These are phyloP conservation scores for Dictyostelium firmibasis DNA, from an alignment of 78 protist species.

Conservation along the genomic window DNA sequence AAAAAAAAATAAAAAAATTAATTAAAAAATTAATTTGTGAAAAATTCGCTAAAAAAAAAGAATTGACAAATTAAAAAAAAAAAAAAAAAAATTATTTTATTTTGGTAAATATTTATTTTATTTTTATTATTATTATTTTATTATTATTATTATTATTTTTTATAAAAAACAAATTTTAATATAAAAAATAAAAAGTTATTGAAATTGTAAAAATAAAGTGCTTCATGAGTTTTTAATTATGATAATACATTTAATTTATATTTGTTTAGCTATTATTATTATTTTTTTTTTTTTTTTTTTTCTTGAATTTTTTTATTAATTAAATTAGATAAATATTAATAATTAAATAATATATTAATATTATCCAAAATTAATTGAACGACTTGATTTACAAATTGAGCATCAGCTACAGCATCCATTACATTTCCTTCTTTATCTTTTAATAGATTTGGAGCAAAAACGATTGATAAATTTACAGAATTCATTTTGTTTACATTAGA, in stretches of 20 bases:
- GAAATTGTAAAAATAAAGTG: neutral
- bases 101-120: neutral
- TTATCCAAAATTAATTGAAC: conserved; percentile 52
- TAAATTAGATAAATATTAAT: neutral
- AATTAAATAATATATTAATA: neutral
- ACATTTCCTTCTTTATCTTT: conserved; percentile 40
- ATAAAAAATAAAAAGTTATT: neutral
- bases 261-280: neutral
- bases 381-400: conserved; percentile 65
- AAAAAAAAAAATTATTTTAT: neutral
- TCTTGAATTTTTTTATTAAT: neutral
- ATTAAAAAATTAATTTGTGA: too few relatives aligned
- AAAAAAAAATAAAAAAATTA: too few relatives aligned
- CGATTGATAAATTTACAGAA: conserved; percentile 65
- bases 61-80: neutral
- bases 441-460: conserved; percentile 75
- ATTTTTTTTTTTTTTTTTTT: neutral
- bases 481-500: conserved; percentile 62
- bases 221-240: too few relatives aligned
- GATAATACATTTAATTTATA: neutral
- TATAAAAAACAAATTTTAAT: neutral
- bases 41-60: too few relatives aligned
- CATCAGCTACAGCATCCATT: conserved; percentile 38
- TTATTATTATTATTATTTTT: neutral
- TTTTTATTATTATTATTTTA: neutral